Base-by-base conservation (phyloP, 805 yeast species). In the Barnettozyma populi region DNA sequence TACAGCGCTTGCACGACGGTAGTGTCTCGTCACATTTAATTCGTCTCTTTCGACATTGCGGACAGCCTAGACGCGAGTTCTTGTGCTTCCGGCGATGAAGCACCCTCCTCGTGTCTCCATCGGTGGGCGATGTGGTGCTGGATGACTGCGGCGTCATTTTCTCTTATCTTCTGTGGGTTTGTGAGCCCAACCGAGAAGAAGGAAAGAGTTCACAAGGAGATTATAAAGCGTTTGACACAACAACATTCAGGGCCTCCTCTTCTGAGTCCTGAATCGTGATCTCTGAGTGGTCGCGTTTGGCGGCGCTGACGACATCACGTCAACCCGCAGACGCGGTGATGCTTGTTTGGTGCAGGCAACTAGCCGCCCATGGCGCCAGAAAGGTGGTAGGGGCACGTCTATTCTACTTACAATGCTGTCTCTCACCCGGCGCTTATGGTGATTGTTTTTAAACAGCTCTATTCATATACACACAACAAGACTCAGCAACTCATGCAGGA, bases 1-100 rank as follows among this genome's bases (percentile, higher is more conserved):
- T 50, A 57, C 86, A 81, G 54, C 78, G 79, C 44, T 60, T 60
- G 57, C 87, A 81, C 36, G 66, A 62, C 1, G 87, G 86, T 14
- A 76, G 66, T 7, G 66, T 60, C 59, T 81, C 86, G 61, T 81
- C 84, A 58, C 86, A 80, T 55, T 80, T 81, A 53, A 80, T 74
- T 20, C 83, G 65, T 32, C 85, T 67, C 46, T 70, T 68, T 52
- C 80, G 79, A 62, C 86, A 80, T 35, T 80, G 79, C 5, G 77
- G 79, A 60, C 92, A 84, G 14, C 92, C 61, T 19, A 55, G 41
- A 41, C 53, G 49, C 5, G 86, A 80, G 66, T 82, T 82, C 46
- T 81, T 71, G 63, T 82, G 88, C 52, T 73, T 76, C 53, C 82
- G 69, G 46, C 86, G 67, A 18, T 49, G 55, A 2, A 44, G 44